Conservation (phyloP, 257 asterid genomes). For the Jacaranda copaia region DNA sequence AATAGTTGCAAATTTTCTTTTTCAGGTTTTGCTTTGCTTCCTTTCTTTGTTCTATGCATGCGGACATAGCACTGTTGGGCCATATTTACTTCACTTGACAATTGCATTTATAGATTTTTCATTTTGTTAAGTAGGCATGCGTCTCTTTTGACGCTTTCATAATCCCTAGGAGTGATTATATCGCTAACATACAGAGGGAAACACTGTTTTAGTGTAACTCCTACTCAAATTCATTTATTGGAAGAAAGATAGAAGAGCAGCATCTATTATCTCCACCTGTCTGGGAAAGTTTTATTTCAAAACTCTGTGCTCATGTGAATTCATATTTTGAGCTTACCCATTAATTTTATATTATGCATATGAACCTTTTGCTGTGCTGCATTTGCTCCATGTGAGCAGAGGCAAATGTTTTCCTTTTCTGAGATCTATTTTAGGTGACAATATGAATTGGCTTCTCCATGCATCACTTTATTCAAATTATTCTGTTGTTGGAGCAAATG, state of each 20-base stretch:
- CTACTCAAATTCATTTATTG: neutral
- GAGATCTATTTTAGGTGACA: conserved; percentile 8
- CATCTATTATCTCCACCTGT: too few relatives aligned
- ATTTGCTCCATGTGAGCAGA: neutral
- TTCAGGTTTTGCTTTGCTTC: neutral
- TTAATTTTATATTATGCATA: neutral
- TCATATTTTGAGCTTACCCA: neutral
- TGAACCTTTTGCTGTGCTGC: neutral
- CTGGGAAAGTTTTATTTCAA: neutral
- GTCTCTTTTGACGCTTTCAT: neutral
- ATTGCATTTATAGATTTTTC: neutral
- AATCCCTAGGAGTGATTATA: neutral
- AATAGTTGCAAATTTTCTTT: neutral
- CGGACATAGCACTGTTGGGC: too few relatives aligned
- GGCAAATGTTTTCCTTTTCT: neutral
- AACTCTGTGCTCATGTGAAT: too few relatives aligned
- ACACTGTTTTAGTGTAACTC: neutral
- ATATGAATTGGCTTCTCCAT: conserved; percentile 6
- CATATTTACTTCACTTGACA: neutral
- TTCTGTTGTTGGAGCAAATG: neutral
- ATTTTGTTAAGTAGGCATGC: neutral
- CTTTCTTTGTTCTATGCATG: too few relatives aligned
- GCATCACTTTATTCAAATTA: neutral
- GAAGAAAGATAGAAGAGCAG: neutral
- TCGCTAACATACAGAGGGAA: neutral